Conservation (phyloP, 2,329 filamentous ascomycete genomes). For the Talaromyces sp. region DNA sequence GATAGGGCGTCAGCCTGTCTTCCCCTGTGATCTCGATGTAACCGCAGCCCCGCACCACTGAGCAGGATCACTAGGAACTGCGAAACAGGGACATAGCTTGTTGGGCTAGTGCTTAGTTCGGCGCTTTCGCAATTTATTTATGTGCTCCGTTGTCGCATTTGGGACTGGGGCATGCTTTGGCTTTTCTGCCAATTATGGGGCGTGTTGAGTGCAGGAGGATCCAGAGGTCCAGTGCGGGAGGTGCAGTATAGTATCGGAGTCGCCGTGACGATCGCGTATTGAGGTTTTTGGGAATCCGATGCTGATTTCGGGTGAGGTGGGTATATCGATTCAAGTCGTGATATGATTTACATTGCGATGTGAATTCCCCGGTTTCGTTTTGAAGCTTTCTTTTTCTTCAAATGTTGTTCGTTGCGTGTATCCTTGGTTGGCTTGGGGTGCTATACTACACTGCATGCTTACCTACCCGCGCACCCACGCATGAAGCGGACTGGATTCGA, state of each 20-base stretch:
- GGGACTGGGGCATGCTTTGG: not conserved
- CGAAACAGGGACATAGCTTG: not conserved
- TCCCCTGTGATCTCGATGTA: slow-evolving; percentile 20
- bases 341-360: not conserved
- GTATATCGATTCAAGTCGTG: not conserved
- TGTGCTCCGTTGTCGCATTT: slow-evolving; percentile 12
- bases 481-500: too few relatives aligned
- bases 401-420: too few relatives aligned
- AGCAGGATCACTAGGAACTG: slow-evolving; percentile 2
- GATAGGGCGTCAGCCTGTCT: slow-evolving; percentile 8
- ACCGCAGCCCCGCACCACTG: slow-evolving; percentile 13
- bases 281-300: not conserved
- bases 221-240: not conserved
- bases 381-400: too few relatives aligned
- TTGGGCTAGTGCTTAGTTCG: not conserved
- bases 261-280: not conserved
- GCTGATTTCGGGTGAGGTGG: not conserved
- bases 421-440: too few relatives aligned
- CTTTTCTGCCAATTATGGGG: slow-evolving; percentile 13
- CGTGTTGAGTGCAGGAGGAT: not conserved
- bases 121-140: not conserved
- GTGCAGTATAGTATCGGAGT: not conserved
- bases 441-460: too few relatives aligned
- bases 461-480: too few relatives aligned
- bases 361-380: too few relatives aligned